Base-by-base conservation (phyloP, 2,329 filamentous ascomycete species). In the Fusarium subglutinans region DNA sequence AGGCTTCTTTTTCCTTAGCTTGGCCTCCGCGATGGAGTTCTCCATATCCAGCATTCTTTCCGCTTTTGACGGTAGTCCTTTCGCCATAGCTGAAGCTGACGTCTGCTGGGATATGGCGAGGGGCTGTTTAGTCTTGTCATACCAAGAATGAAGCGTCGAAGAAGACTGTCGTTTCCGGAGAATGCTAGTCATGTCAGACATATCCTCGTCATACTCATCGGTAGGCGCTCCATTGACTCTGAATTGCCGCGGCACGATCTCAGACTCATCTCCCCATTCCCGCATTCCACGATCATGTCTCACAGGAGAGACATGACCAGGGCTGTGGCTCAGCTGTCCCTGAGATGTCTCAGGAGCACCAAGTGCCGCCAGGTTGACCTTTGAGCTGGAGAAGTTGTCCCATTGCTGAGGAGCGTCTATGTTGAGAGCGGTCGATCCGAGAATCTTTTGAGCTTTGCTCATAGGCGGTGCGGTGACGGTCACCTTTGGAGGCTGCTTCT, bases 61-160 rank as follows among this genome's bases (percentile, higher is more conserved):
- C 2, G 85, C 82, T 73, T 89, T 89, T 50, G 82, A 77, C 1
- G 88, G 87, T 10, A 86, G 78, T 8, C 87, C 88, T 73, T 88
- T 89, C 28, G 88, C 87, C 85, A 90, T 90, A 67, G 88, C 86
- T 3, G 88, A 89, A 48, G 84, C 86, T 1, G 88, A 89, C 1
- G 89, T 90, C 77, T 90, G 88, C 75, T 90, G 88, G 2, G 88
- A 89, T 68, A 89, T 86, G n/a, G 87, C 84, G 10, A 90, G 82
- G 17, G 88, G 87, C 54, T 88, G 83, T 75, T 88, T 89, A 10
- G 86, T 79, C 76, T 87, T 87, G 80, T 90, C 88, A 78, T 90
- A 90, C 79, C 86, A 88, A 2, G 88, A 88, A 38, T 83, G 83
- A 66, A 90, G 85, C n/a, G 88, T 90, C 9, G 88, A 89, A 43